These are phyloP conservation scores for Scenedesmus sp. DNA, from an alignment of 163 green algal genomes.

Conservation along the genomic window DNA sequence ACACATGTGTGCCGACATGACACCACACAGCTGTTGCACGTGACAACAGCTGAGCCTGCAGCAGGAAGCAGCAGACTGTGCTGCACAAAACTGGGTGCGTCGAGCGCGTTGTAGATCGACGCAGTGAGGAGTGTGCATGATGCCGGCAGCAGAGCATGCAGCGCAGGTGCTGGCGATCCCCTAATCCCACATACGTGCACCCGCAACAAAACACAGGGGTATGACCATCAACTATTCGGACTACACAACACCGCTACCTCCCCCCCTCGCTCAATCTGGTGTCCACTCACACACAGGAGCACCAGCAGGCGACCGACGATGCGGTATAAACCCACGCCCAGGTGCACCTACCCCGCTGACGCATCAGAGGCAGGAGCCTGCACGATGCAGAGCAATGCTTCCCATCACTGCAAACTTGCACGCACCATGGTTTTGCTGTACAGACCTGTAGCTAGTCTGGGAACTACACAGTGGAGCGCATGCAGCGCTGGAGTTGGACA, in stretches of 20 bases:
- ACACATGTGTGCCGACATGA: not conserved
- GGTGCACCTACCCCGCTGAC: not conserved
- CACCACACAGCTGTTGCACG: not conserved
- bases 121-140: not conserved
- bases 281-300: not conserved
- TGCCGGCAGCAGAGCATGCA: not conserved
- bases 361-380: not conserved
- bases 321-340: not conserved
- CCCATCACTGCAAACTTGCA: not conserved
- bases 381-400: not conserved
- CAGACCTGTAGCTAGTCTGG: not conserved
- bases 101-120: not conserved
- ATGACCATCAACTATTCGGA: not conserved
- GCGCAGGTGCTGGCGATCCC: not conserved
- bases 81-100: not conserved
- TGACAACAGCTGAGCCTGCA: not conserved
- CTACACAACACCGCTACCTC: not conserved
- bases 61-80: not conserved
- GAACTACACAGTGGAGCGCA: not conserved
- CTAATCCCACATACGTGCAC: not conserved
- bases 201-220: not conserved
- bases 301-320: not conserved
- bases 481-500: no score
- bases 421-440: not conserved
- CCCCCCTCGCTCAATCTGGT: not conserved